phyloP scores from a whole-genome alignment of 1,284 basidiomycete genomes.

The Athelia psychrophila region DNA sequence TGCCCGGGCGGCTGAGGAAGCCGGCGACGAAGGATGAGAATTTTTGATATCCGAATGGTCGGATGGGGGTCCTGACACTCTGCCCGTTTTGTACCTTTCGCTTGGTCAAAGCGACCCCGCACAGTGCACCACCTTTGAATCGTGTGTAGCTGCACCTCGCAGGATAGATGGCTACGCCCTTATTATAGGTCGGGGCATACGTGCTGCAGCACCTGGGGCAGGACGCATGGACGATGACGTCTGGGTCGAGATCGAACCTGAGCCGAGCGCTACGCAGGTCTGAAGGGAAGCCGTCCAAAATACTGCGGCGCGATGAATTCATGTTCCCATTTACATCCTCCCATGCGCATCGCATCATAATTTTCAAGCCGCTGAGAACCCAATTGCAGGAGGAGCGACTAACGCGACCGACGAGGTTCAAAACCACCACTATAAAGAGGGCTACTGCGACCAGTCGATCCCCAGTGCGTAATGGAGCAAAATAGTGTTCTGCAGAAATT shows the following conservation, averaged over 20 bases:
- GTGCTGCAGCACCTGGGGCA: conserved; percentile 7
- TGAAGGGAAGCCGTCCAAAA: background rate
- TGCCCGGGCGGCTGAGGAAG: background rate
- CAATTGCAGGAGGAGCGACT: too few relatives aligned
- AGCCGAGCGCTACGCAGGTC: conserved; percentile 6
- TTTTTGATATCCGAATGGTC: background rate
- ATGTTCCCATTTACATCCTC: too few relatives aligned
- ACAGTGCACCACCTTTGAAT: background rate
- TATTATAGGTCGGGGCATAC: background rate
- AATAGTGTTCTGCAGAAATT: too few relatives aligned
- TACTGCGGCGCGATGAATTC: too few relatives aligned
- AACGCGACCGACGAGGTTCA: too few relatives aligned
- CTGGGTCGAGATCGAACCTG: conserved; percentile 6
- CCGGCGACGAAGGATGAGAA: background rate
- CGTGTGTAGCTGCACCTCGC: background rate
- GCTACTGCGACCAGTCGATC: too few relatives aligned
- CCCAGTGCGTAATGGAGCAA: too few relatives aligned
- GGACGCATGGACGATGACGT: conserved; percentile 5
- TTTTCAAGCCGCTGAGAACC: too few relatives aligned
- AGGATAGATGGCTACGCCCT: background rate
- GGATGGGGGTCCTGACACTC: background rate
- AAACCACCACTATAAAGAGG: too few relatives aligned
- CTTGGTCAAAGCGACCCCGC: background rate
- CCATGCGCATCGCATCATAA: too few relatives aligned
- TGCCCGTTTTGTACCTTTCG: background rate